Base-by-base conservation (phyloP, 352 stramenopile genomes). In the Paralagenidium karlingii region DNA sequence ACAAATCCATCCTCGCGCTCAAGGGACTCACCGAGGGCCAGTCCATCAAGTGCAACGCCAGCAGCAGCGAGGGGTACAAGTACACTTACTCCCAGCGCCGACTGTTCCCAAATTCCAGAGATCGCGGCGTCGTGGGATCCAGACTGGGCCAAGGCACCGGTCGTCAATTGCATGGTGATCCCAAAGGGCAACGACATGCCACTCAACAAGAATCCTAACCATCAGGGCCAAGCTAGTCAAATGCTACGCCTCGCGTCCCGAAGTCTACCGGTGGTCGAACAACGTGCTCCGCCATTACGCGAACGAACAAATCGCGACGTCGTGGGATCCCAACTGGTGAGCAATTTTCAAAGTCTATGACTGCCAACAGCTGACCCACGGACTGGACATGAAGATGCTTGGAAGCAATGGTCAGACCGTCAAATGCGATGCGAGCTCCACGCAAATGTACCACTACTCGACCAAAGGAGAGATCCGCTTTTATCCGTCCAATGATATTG, bases 211-310 rank as follows among this genome's bases (percentile, higher is more conserved):
- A n/a, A n/a, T n/a, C n/a, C n/a, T n/a, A n/a, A n/a, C n/a, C n/a
- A n/a, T 0, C 50, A 63, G 0, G 45, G 55, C 9, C 45, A 58
- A 22, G 37, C 50, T 7, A 53, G n/a, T 60, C 39, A 59, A 54
- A 34, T 63, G 55, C 27, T 30, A 53, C 26, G 13, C 46, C 15
- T 37, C 10, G 1, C 13, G 45, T 1, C 8, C 19, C 1, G 41
- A 39, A 2, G 32, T 63, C 1, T 63, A 45, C 40, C 41, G 55
- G 8, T 51, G 52, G 22, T 41, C 16, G 3, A 38, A 36, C 8
- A 51, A 51, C 16, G 12, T 42, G 33, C 55, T 33, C n/a, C 49
- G 51, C 24, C 49, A 33, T 43, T 63, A 63, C 32, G 50, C 55
- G 15, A 51, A 25, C 18, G 8, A 26, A 15, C n/a, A 13, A 12